Percentiles rank a stretch among this genome's conserved stretches.
phyloP scores from a whole-genome alignment of 2,329 filamentous ascomycete species.

The Scedosporium apiospermum region DNA sequence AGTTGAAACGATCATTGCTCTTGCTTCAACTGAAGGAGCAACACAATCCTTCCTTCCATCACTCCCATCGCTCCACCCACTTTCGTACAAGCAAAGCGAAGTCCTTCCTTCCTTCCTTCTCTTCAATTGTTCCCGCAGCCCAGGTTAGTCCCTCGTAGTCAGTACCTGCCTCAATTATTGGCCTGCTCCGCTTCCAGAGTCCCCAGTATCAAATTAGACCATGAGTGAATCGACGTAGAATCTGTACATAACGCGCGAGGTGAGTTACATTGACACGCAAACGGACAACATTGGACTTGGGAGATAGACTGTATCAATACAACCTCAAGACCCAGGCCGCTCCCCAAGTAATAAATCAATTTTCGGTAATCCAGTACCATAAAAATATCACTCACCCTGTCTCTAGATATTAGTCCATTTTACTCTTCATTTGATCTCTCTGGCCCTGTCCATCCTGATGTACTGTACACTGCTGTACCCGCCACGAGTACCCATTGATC shows the following conservation, averaged over 20 bases:
- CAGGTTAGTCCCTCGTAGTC: no score
- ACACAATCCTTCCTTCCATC: neutral
- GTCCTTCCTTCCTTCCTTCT: neutral
- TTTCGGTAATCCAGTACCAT: neutral
- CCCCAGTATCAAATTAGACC: neutral
- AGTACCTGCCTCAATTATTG: neutral
- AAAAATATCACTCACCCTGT: constrained; percentile 3
- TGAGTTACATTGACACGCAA: neutral
- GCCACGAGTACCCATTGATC: neutral
- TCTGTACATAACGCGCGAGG: neutral
- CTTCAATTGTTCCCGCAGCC: neutral
- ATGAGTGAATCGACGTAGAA: neutral
- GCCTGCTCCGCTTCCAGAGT: neutral
- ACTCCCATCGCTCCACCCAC: neutral
- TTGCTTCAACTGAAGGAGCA: neutral
- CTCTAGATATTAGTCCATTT: constrained; percentile 1
- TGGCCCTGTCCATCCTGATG: neutral
- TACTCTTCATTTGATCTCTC: neutral
- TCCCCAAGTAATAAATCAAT: neutral
- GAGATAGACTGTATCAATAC: neutral
- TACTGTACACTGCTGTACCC: neutral
- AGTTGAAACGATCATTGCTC: neutral
- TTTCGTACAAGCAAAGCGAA: neutral
- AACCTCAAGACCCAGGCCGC: neutral
- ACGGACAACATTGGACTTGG: neutral